Percentiles rank a stretch among this genome's conserved stretches.
These are phyloP conservation scores for Tulasnella calospora DNA, from an alignment of 768 basidiomycete genomes.

Conservation along the genomic window DNA sequence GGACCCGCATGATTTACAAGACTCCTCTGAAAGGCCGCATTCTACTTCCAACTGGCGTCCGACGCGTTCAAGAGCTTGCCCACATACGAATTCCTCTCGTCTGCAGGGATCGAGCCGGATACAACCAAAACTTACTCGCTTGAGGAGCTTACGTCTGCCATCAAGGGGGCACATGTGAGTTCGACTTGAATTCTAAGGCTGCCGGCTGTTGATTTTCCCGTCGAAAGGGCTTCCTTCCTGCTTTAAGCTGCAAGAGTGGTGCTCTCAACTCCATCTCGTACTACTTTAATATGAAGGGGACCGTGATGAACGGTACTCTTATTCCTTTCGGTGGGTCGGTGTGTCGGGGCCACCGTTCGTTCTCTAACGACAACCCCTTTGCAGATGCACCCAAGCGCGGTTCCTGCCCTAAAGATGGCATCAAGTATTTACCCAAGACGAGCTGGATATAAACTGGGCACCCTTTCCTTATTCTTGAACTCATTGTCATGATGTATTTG, in stretches of 20 bases:
- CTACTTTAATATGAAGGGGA: conserved; percentile 49
- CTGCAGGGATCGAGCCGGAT: neutral
- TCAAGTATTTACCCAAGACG: neutral
- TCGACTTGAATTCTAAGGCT: no score
- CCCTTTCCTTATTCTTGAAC: no score
- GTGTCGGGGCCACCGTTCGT: neutral
- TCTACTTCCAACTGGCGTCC: neutral
- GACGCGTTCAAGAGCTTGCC: neutral
- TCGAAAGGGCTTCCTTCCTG: conserved; percentile 47
- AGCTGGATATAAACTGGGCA: neutral
- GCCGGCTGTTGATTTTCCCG: neutral
- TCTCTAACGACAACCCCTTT: neutral
- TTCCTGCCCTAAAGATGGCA: neutral
- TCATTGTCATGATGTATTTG: no score
- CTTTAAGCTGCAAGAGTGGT: conserved; percentile 42
- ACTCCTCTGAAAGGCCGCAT: neutral
- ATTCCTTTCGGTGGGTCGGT: neutral
- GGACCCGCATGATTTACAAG: neutral
- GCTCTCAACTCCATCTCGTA: conserved; percentile 48
- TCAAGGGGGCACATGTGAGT: neutral
- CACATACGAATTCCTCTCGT: neutral
- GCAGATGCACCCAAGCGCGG: neutral
- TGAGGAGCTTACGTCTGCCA: neutral
- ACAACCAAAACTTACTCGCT: neutral
- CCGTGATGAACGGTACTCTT: conserved; percentile 53